Evolutionary conservation across 108 stramenopile genomes (phyloP), one percentile per base, ranked within the genome.

Genomic region (Skeletonema tropicum): DNA sequence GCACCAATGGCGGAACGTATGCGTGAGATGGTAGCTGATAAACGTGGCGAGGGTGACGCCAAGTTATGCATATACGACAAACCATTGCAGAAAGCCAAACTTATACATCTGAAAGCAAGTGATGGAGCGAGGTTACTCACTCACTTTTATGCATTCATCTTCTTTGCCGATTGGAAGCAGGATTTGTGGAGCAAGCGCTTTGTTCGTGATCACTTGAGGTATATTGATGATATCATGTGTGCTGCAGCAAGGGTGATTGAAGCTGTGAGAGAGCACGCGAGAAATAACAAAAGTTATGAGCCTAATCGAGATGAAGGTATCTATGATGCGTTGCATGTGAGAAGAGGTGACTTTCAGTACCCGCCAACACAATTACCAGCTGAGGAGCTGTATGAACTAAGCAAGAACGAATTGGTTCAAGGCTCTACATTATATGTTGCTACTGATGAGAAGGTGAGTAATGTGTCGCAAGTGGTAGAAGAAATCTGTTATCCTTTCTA

Each of bases 321-420:
- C 6, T 97, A 80, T 64, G 90, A 97, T 77, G 75, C 87, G 13
- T 75, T 95, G 71, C 97, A 97, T 79, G 86, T 97, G 9, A 88
- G 97, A 57, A 84, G 89, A 48, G 89, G 89, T 33, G 89, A 90
- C 57, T 87, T 90, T 52, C 87, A 87, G 58, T 86, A 77, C 61
- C 76, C 85, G 57, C 83, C 82, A 15, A 80, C 75, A 3, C 67
- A 67, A 29, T 32, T 89, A 7, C 72, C 76, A 5, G 86, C 84
- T 1, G 82, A 89, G 6, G 19, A 74, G 61, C 55, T 87, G 5
- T 81, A 84, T 63, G 59, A 70, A 17, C 57, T 84, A 70, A 85
- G 83, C 46, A 81, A 77, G 55, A 60, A 45, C 17, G 79, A 82
- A 62, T 67, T 90, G 52, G 30, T 64, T 15, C 83, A 81, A 36